phyloP scores from a whole-genome alignment of 2,329 filamentous ascomycete species.

The Dactylellina parvicollis region DNA sequence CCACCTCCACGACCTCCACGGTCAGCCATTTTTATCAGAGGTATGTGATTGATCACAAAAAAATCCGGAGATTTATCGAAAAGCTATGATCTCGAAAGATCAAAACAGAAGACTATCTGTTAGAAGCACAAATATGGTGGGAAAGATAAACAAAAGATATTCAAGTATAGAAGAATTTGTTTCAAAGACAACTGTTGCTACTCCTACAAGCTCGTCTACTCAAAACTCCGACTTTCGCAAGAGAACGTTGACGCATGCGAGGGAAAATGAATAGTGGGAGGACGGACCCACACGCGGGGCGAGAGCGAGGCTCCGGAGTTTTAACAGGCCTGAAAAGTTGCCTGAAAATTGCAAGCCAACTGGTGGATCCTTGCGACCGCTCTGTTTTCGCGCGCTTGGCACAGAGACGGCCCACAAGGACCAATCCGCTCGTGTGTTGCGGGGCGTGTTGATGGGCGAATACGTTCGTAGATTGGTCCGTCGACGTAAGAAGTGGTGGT shows the following conservation, averaged over 20 bases:
- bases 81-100: constrained; percentile 1
- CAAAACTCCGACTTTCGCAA: too few relatives aligned
- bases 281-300: constrained; percentile 4
- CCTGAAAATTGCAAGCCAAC: constrained; percentile 36
- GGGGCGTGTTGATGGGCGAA: too few relatives aligned
- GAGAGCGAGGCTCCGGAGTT: constrained; percentile 31
- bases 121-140: background rate
- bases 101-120: background rate
- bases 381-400: too few relatives aligned
- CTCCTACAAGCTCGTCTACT: too few relatives aligned
- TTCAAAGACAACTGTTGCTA: too few relatives aligned
- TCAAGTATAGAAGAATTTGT: background rate
- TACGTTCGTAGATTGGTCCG: too few relatives aligned
- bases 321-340: constrained; percentile 28
- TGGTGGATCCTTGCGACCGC: too few relatives aligned
- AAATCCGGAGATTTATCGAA: constrained; percentile 24
- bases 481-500: too few relatives aligned
- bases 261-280: background rate
- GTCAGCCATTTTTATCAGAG: constrained; percentile 50
- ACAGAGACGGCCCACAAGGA: too few relatives aligned
- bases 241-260: too few relatives aligned
- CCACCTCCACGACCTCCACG: constrained; percentile 28
- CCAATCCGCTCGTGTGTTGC: too few relatives aligned
- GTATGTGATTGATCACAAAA: constrained; percentile 38
- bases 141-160: background rate